These are phyloP conservation scores for Setaria italica DNA, from an alignment of 202 grass and related monocot genomes.

Conservation along the genomic window DNA sequence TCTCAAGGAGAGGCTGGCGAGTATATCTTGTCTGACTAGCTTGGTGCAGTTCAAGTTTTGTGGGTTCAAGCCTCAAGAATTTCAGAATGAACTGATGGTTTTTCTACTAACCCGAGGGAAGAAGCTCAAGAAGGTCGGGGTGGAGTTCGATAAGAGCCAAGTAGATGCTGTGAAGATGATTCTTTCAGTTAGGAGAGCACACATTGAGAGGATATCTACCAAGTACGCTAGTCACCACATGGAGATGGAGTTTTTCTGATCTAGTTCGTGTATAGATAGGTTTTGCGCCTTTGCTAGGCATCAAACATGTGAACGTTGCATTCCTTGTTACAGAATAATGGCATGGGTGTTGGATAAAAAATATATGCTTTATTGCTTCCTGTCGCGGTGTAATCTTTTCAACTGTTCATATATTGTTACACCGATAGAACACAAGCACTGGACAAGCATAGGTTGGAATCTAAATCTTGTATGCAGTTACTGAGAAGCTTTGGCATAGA, in stretches of 20 bases:
- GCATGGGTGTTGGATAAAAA: slow-evolving; percentile 4
- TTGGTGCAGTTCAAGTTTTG: slow-evolving; percentile 46
- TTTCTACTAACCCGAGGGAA: slow-evolving; percentile 42
- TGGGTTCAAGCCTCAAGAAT: slow-evolving; percentile 44
- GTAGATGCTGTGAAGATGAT: slow-evolving; percentile 22
- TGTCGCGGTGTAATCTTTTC: neutral
- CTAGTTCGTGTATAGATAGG: neutral
- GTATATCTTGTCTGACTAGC: slow-evolving; percentile 47
- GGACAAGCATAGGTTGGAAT: slow-evolving; percentile 9
- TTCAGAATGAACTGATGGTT: slow-evolving; percentile 31
- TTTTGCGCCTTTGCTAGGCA: neutral
- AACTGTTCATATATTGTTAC: slow-evolving; percentile 20
- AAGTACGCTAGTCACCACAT: neutral
- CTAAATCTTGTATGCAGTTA: neutral
- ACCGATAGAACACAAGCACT: neutral
- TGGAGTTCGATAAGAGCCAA: slow-evolving; percentile 35
- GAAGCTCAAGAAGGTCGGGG: slow-evolving; percentile 35
- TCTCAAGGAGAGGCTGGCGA: slow-evolving; percentile 37
- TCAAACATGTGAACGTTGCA: neutral
- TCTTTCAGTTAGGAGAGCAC: slow-evolving; percentile 28
- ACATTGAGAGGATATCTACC: neutral
- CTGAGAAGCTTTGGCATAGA: slow-evolving; percentile 51
- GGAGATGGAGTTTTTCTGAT: slow-evolving; percentile 38
- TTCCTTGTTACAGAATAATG: neutral
- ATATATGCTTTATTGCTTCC: slow-evolving; percentile 32